These are phyloP conservation scores for Ascochyta clinopodiicola DNA, from an alignment of 2,329 filamentous ascomycete genomes.

Conservation along the genomic window DNA sequence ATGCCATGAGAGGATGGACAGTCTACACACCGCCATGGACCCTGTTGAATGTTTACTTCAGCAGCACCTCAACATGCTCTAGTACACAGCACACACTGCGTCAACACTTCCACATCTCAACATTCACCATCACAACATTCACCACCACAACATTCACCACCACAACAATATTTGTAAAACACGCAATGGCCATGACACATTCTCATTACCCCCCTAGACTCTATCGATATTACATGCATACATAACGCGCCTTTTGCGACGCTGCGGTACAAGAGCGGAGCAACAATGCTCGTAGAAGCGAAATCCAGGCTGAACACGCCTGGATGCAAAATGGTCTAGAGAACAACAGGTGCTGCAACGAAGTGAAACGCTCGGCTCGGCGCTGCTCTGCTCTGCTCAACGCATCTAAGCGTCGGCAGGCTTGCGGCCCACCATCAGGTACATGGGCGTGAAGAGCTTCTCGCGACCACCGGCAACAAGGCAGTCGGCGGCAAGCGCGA, in stretches of 20 bases:
- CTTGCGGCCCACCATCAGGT: constrained; percentile 93
- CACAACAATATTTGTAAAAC: too few species aligned
- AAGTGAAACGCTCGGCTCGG: background rate
- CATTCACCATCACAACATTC: too few species aligned
- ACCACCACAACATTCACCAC: too few species aligned
- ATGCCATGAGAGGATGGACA: too few species aligned
- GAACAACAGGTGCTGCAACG: constrained; percentile 23
- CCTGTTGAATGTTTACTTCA: too few species aligned
- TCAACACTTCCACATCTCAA: too few species aligned
- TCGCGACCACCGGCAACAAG: constrained; percentile 85
- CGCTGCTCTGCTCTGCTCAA: too few species aligned
- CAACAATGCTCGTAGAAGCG: constrained; percentile 22
- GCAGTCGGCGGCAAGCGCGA: constrained; percentile 81
- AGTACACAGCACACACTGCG: too few species aligned
- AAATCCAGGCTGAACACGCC: constrained; percentile 17
- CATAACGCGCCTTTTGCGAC: constrained; percentile 26
- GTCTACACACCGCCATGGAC: too few species aligned
- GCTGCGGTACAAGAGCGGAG: constrained; percentile 25
- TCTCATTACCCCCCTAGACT: constrained; percentile 31
- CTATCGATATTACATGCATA: constrained; percentile 37
- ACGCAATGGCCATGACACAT: constrained; percentile 16
- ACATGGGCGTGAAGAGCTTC: constrained; percentile 99
- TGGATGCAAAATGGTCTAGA: constrained; percentile 28
- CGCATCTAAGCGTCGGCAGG: constrained; percentile 55
- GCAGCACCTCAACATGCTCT: too few species aligned